Conservation (phyloP, 1,284 basidiomycete genomes). For the Cutaneotrichosporon spelunceum region DNA sequence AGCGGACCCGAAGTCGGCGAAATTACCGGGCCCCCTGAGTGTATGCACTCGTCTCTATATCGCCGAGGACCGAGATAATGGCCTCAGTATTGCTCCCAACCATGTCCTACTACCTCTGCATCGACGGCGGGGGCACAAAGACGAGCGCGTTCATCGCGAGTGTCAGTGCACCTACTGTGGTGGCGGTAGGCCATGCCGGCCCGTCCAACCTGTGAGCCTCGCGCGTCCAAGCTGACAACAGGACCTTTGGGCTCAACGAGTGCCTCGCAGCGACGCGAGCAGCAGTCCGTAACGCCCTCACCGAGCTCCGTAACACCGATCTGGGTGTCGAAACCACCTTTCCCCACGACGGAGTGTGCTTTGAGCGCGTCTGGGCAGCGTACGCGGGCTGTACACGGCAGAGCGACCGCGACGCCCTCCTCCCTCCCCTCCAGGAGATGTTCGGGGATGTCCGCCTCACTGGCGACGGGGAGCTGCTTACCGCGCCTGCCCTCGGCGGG, state of each 20-base stretch:
- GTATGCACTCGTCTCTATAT: not conserved
- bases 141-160: slow-evolving; percentile 18
- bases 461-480: slow-evolving; percentile 21
- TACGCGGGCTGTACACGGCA: slow-evolving; percentile 24
- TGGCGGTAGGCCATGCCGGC: slow-evolving; percentile 17
- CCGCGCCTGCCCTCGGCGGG: slow-evolving; percentile 7
- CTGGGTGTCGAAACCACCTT: not conserved
- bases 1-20: too few relatives aligned
- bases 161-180: not conserved
- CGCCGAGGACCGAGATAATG: not conserved
- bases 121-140: slow-evolving; percentile 29
- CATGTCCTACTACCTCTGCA: slow-evolving; percentile 20
- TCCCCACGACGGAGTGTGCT: not conserved
- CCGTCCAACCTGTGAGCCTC: slow-evolving; percentile 23
- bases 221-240: not conserved
- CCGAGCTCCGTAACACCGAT: not conserved
- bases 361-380: slow-evolving; percentile 16
- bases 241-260: slow-evolving; percentile 21
- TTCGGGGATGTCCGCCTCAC: slow-evolving; percentile 19
- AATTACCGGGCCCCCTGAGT: too few relatives aligned
- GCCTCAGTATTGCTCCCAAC: too few relatives aligned
- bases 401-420: slow-evolving; percentile 18
- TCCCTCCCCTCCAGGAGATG: not conserved
- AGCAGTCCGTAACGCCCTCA: slow-evolving; percentile 5
- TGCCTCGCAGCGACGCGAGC: slow-evolving; percentile 11